Evolutionary conservation across 352 stramenopile species (phyloP), one percentile per base, ranked within the genome.

Genomic region (Plasmopara muralis): DNA sequence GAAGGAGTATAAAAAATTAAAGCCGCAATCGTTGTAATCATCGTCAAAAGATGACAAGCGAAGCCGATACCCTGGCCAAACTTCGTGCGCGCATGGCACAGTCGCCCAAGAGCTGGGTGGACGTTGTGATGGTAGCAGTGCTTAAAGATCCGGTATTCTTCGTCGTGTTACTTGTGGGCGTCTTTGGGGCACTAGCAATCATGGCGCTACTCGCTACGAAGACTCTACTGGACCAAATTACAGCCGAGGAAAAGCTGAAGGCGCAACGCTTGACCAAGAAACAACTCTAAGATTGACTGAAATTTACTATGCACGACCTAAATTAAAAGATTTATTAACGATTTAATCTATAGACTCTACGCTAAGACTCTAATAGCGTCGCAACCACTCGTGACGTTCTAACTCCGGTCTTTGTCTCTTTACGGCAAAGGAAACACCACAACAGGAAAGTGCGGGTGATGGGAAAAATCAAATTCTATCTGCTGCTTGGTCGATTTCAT

Each of bases 361-460:
- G 31, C 31, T 35, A 5, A 12, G 31, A 70, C 45, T 61, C 52
- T 61, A 65, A 56, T 35, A 35, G 31, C 31, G 31, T 35, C 31
- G 10, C 16, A 55, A 51, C 15, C 38, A 55, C 38, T 54, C 20
- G 20, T 25, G 20, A 25, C 20, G 20, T 35, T 12, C 6, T 35
- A 35, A 12, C 10, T 12, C 31, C 4, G 31, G 7, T 35, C 31
- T 12, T 35, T 35, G 31, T 35, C 10, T 34, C 29, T 39, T 16
- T 66, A 57, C 25, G 25, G 45, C 35, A 58, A 49, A 5, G 55
- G 47, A 47, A 87, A 82, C n/a, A 60, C 39, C 12, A 86, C 57
- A 10, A 87, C 64, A 0, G 79, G 76, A 51, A 87, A 90, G 43
- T 88, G 77, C 25, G 77, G 75, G 50, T 90, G 80, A 43, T 70